Percentiles rank a stretch among this genome's conserved stretches.
These are phyloP conservation scores for Blastobotrys persicus DNA, from an alignment of 1,139 yeast species.

Conservation along the genomic window DNA sequence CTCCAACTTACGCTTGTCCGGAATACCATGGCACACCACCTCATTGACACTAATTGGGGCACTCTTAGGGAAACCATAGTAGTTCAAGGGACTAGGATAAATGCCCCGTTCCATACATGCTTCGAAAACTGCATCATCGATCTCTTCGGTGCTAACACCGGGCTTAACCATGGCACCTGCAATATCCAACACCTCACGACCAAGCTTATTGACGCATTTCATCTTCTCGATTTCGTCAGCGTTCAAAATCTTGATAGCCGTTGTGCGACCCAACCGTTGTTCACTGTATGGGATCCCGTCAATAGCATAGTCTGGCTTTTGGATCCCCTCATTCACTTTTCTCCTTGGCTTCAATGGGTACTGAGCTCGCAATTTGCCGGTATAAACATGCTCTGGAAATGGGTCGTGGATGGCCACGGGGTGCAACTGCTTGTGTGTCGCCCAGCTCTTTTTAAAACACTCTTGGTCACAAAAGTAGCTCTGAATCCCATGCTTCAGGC, in stretches of 20 bases:
- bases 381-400: constrained; percentile 70
- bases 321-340: constrained; percentile 66
- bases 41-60: constrained; percentile 94
- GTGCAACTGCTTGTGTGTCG: constrained; percentile 52
- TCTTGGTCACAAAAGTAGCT: constrained; percentile 76
- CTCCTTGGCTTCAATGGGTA: constrained; percentile 81
- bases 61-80: constrained; percentile 90
- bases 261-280: constrained; percentile 66
- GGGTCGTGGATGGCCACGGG: constrained; percentile 63
- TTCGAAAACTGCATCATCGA: constrained; percentile 80
- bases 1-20: constrained; percentile 77
- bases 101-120: constrained; percentile 88
- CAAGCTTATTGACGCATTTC: constrained; percentile 69
- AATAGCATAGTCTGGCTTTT: constrained; percentile 78
- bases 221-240: constrained; percentile 70
- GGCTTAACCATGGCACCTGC: constrained; percentile 83
- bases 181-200: constrained; percentile 81
- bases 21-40: constrained; percentile 95
- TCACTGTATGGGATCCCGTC: constrained; percentile 81
- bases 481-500: constrained; percentile 67
- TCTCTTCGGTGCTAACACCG: constrained; percentile 90
- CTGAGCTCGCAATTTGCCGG: constrained; percentile 72
- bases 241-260: constrained; percentile 59
- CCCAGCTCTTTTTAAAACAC: constrained; percentile 81
- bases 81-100: constrained; percentile 94